Evolutionary conservation across 2,329 filamentous ascomycete genomes (phyloP).

Genomic region (Chaetomiaceae sp.): DNA sequence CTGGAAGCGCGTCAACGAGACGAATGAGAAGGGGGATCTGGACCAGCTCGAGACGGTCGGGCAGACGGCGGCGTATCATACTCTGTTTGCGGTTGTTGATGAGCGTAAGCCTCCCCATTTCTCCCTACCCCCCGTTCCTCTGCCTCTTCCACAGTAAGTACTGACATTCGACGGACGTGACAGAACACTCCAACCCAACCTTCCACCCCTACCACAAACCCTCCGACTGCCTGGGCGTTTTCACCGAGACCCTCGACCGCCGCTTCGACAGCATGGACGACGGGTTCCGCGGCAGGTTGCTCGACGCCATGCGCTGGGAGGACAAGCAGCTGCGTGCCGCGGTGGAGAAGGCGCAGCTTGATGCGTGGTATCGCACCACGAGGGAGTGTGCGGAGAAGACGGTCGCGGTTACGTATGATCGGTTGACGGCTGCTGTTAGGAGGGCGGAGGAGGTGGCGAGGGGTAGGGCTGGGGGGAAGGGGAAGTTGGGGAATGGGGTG

Average conservation of each 20-base stretch:
- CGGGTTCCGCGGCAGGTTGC: conserved; percentile 61
- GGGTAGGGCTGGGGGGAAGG: neutral
- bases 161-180: too few relatives aligned
- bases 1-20: conserved; percentile 77
- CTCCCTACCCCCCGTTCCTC: too few relatives aligned
- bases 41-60: conserved; percentile 60
- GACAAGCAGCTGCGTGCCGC: conserved; percentile 61
- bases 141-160: neutral
- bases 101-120: conserved; percentile 50
- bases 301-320: conserved; percentile 69
- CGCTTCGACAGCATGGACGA: conserved; percentile 58
- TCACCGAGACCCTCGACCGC: conserved; percentile 56
- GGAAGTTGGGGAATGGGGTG: neutral
- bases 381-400: conserved; percentile 29
- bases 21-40: conserved; percentile 66
- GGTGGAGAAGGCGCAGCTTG: conserved; percentile 64
- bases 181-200: conserved; percentile 35
- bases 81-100: conserved; percentile 60
- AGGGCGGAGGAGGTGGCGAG: neutral
- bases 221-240: conserved; percentile 54
- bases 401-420: conserved; percentile 23
- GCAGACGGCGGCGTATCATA: conserved; percentile 64
- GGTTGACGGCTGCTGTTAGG: conserved; percentile 13
- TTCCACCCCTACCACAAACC: conserved; percentile 47
- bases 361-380: conserved; percentile 53